phyloP scores from a whole-genome alignment of 2,329 filamentous ascomycete genomes.

The Tolypocladium endophyticum region DNA sequence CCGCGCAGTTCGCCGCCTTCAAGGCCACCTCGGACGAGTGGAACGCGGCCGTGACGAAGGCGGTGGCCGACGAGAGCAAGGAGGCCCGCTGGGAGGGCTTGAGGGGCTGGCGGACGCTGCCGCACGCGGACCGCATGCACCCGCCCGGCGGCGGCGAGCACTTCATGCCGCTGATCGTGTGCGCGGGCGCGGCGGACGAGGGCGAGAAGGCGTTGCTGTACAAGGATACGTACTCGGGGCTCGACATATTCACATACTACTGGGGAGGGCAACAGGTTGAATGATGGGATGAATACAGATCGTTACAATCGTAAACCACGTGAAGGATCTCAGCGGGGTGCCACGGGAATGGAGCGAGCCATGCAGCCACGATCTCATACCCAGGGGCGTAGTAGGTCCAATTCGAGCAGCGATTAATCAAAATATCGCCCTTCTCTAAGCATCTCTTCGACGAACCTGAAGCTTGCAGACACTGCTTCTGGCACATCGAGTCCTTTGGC shows the following conservation, averaged over 20 bases:
- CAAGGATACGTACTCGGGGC: slow-evolving; percentile 35
- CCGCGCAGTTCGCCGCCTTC: slow-evolving; percentile 12
- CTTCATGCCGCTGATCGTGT: slow-evolving; percentile 48
- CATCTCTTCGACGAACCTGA: too few species aligned
- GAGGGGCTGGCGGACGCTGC: slow-evolving; percentile 35
- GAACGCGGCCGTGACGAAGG: slow-evolving; percentile 34
- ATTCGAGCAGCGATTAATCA: too few species aligned
- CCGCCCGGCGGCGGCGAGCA: slow-evolving; percentile 44
- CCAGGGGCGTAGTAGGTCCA: too few species aligned
- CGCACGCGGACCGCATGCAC: slow-evolving; percentile 41
- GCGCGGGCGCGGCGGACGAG: slow-evolving; percentile 38
- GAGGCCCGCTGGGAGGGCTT: slow-evolving; percentile 29
- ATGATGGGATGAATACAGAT: not conserved
- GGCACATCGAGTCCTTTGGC: too few species aligned
- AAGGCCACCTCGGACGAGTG: slow-evolving; percentile 23
- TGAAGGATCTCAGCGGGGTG: too few species aligned
- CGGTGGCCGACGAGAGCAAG: slow-evolving; percentile 20
- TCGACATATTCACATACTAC: slow-evolving; percentile 45
- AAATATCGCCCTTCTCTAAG: too few species aligned
- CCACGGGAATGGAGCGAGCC: not conserved
- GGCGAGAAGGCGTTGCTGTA: slow-evolving; percentile 31
- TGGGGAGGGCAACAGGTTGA: slow-evolving; percentile 29
- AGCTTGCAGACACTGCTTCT: too few species aligned
- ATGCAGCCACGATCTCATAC: too few species aligned
- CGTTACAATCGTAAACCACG: too few species aligned